A percentile compares a stretch with the other conserved stretches of the same genome.
phyloP scores from a whole-genome alignment of 495 filamentous ascomycete species.

The Clavariopsis aquatica region DNA sequence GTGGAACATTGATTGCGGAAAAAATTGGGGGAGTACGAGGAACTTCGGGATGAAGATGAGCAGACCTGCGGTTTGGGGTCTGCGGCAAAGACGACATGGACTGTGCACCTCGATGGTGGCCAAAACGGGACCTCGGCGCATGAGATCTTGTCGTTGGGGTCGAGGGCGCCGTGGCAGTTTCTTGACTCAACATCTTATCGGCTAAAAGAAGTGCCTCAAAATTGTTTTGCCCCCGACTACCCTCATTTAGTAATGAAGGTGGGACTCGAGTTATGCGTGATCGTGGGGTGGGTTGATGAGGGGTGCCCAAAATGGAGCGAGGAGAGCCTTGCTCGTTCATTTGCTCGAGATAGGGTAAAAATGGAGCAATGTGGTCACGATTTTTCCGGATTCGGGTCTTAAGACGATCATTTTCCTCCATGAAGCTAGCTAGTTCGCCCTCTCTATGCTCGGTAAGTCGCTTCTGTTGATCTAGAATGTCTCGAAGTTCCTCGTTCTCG shows the following conservation, averaged over 20 bases:
- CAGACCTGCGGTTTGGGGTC: conserved; percentile 58
- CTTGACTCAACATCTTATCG: conserved; percentile 71
- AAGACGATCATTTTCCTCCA: conserved; percentile 72
- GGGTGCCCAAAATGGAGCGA: conserved; percentile 49
- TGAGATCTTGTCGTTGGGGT: conserved; percentile 54
- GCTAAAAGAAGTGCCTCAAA: conserved; percentile 77
- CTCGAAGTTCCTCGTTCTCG: conserved; percentile 63
- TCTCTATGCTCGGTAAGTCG: conserved; percentile 68
- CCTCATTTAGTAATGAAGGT: conserved; percentile 20
- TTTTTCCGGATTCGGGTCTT: conserved; percentile 85
- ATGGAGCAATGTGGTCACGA: conserved; percentile 67
- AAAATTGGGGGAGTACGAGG: conserved; percentile 47
- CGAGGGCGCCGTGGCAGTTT: conserved; percentile 66
- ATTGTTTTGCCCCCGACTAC: conserved; percentile 46
- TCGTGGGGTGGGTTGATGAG: conserved; percentile 36
- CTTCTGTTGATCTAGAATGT: conserved; percentile 69
- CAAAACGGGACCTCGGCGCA: conserved; percentile 52
- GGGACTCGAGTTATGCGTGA: conserved; percentile 14
- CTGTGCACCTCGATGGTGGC: conserved; percentile 65
- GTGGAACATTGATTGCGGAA: conserved; percentile 55
- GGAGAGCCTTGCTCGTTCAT: conserved; percentile 36
- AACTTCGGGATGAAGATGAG: conserved; percentile 31
- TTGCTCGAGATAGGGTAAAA: conserved; percentile 52
- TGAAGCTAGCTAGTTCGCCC: conserved; percentile 64
- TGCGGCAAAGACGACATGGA: conserved; percentile 79